Conservation (phyloP, 305 asterid species). For the Nicotiana rustica region DNA sequence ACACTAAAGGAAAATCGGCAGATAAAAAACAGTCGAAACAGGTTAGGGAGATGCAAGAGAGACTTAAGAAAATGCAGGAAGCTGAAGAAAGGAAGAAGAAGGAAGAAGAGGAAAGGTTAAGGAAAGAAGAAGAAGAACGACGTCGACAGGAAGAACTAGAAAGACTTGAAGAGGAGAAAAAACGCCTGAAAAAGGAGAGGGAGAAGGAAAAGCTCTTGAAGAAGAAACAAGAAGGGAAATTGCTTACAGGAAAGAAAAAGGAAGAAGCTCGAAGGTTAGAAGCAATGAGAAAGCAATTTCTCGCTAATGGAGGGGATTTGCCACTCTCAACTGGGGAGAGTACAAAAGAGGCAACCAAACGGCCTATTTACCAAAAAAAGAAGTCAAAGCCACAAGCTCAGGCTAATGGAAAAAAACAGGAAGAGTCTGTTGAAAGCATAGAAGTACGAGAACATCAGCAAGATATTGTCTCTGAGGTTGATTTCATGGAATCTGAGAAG, state of each 20-base stretch:
- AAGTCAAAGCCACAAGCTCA: conserved; percentile 73
- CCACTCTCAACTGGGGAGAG: conserved; percentile 60
- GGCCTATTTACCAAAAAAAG: conserved; percentile 81
- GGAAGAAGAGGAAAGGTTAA: conserved; percentile 82
- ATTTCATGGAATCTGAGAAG: conserved; percentile 53
- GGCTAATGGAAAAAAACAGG: conserved; percentile 63
- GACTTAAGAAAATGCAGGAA: conserved; percentile 75
- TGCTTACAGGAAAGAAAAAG: conserved; percentile 87
- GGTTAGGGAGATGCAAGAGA: conserved; percentile 95
- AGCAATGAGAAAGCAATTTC: conserved; percentile 87
- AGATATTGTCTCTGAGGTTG: conserved; percentile 55
- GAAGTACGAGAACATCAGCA: conserved; percentile 52
- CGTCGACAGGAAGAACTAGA: conserved; percentile 74
- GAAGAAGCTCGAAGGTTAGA: conserved; percentile 92
- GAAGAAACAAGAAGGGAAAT: conserved; percentile 88
- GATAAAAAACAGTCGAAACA: conserved; percentile 78
- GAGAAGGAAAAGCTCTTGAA: conserved; percentile 84
- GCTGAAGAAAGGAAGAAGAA: conserved; percentile 79
- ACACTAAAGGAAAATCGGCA: conserved; percentile 50
- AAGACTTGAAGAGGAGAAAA: conserved; percentile 83
- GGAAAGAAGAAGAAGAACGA: conserved; percentile 96
- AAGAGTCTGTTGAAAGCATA: conserved; percentile 52
- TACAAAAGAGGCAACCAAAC: conserved; percentile 58
- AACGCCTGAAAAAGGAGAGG: conserved; percentile 85
- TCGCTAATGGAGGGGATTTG: conserved; percentile 65